Conservation (phyloP, 139 green algal species). For the Micromonas pusilla region DNA sequence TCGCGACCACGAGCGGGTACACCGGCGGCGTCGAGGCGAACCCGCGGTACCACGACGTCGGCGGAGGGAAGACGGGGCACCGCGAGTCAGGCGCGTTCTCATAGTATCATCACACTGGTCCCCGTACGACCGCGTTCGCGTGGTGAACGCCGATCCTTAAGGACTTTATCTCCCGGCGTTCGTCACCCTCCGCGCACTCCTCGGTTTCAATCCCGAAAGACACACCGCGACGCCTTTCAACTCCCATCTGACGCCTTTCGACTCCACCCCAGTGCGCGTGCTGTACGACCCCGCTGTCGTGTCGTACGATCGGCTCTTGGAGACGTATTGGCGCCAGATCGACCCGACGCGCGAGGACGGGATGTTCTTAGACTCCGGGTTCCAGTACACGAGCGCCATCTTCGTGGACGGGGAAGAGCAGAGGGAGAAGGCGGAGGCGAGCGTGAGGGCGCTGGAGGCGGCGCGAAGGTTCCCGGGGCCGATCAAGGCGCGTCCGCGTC, state of each 20-base stretch:
- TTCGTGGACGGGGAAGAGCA: constrained; percentile 21
- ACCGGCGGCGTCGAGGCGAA: constrained; percentile 27
- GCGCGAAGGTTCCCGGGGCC: neutral
- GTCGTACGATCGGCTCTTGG: constrained; percentile 30
- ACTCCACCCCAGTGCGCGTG: constrained; percentile 2
- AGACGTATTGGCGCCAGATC: constrained; percentile 36
- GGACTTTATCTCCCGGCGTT: too few species aligned
- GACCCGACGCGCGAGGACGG: constrained; percentile 33
- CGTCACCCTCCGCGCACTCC: too few species aligned
- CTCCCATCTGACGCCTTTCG: neutral
- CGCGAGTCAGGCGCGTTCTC: constrained; percentile 25
- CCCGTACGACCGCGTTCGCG: too few species aligned
- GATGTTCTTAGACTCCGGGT: constrained; percentile 34
- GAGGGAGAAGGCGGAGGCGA: constrained; percentile 8
- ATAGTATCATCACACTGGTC: too few species aligned
- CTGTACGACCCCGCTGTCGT: constrained; percentile 30
- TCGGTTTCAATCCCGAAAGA: too few species aligned
- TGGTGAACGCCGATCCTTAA: too few species aligned
- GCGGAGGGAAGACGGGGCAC: constrained; percentile 36
- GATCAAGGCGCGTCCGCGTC: too few species aligned
- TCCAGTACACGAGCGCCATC: constrained; percentile 33
- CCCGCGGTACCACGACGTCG: constrained; percentile 35
- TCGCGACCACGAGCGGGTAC: constrained; percentile 34
- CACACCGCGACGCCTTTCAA: too few species aligned
- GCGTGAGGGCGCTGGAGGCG: neutral